Base-by-base conservation (phyloP, 2,329 filamentous ascomycete genomes). In the Clarireedia hainanense region DNA sequence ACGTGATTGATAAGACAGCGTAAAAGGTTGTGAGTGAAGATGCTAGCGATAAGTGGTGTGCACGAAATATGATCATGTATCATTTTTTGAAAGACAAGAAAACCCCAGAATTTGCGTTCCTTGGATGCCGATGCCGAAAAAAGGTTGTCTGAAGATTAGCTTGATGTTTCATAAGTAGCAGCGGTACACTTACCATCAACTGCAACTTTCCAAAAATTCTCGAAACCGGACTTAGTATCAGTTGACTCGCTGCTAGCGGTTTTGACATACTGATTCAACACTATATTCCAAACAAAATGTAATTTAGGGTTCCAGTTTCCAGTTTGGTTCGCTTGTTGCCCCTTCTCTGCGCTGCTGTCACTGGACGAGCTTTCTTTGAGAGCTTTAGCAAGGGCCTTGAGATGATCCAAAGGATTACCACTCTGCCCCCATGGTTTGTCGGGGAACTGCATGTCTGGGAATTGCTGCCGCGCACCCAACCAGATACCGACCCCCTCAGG, bases 401-500 rank as follows among this genome's bases (percentile, higher is more conserved):
- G 76, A 51, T 91, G 85, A 61, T 86, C 80, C 47, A 96, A 71
- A 2, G 91, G 91, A 65, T 94, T 84, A 50, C 82, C 79, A 56
- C 79, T 75, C 56, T 80, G 76, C 2, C 68, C 68, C 91, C 91
- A 96, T 2, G 89, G 78, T 61, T 86, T 84, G 26, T 79, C 75
- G 0, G 86, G 86, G 43, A 88, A 74, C 50, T 81, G 80, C 54
- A 86, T 75, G 6, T 79, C 74, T 0, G 86, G 80, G 63, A 88
- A 90, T 20, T 74, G 74, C 51, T 80, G 79, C 59, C 81, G 78
- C 1, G 87, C 80, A 5, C 82, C 80, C 34, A 97, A 76, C 91
- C 91, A 97, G 56, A 96, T 82, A 0, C 89, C 90, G 23, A 96
- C 83, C 6, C 91, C 92, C 69, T 97, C 92, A 0, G 91, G 86